A percentile compares a stretch with the other conserved stretches of the same genome.
Evolutionary conservation across 1,139 yeast species (phyloP).

Genomic region (Candida tetrigidarum): DNA sequence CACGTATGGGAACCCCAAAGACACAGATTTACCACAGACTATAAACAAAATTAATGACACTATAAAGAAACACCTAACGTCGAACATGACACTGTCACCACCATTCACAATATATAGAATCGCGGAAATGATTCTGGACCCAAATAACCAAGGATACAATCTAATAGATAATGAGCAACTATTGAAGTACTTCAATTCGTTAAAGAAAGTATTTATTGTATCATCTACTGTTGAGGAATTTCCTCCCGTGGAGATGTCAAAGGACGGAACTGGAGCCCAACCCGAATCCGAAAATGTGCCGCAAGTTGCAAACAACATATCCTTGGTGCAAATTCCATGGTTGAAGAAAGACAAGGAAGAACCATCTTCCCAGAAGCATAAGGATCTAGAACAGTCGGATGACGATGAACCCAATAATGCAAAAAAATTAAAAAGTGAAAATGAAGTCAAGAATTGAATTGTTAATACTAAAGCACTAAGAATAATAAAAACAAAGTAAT

Average conservation of each 20-base stretch:
- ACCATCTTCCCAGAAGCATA: constrained; percentile 4
- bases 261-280: not conserved
- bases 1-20: constrained; percentile 22
- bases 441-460: not conserved
- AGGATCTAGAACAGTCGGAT: constrained; percentile 12
- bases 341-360: constrained; percentile 26
- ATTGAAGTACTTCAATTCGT: constrained; percentile 34
- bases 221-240: constrained; percentile 31
- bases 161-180: constrained; percentile 29
- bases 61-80: constrained; percentile 21
- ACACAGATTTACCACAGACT: constrained; percentile 4
- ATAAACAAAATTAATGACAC: constrained; percentile 10
- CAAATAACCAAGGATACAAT: constrained; percentile 37
- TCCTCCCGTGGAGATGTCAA: constrained; percentile 19
- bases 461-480: too few relatives aligned
- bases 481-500: not conserved
- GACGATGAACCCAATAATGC: not conserved
- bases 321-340: constrained; percentile 52
- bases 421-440: too few relatives aligned
- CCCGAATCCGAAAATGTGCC: constrained; percentile 10
- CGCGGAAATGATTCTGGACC: constrained; percentile 54
- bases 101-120: constrained; percentile 64
- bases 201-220: constrained; percentile 32
- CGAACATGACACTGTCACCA: constrained; percentile 40
- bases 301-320: constrained; percentile 18